These are phyloP conservation scores for Podosphaera fusca DNA, from an alignment of 2,329 filamentous ascomycete genomes.

Conservation along the genomic window DNA sequence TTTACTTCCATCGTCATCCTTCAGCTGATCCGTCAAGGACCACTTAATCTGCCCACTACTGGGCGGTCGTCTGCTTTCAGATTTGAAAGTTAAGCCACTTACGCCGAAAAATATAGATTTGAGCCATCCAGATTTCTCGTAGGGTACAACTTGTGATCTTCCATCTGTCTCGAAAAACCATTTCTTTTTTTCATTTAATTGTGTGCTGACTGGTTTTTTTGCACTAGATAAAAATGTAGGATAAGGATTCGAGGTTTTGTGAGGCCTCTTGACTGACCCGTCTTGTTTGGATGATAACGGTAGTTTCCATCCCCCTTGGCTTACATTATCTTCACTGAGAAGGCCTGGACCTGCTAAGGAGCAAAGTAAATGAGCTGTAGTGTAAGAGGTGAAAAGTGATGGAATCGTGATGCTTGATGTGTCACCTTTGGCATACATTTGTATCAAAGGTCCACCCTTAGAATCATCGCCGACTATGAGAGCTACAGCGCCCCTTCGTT, in stretches of 20 bases:
- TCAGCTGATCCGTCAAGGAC: slow-evolving; percentile 45
- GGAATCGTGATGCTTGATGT: slow-evolving; percentile 90
- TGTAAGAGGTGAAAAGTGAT: slow-evolving; percentile 82
- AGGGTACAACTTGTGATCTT: slow-evolving; percentile 6
- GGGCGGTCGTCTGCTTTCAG: slow-evolving; percentile 39
- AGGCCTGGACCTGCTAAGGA: slow-evolving; percentile 52
- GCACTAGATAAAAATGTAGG: slow-evolving; percentile 14
- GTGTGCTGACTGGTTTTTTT: background rate
- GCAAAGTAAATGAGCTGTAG: slow-evolving; percentile 78
- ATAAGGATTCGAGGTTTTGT: slow-evolving; percentile 11
- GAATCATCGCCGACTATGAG: slow-evolving; percentile 88
- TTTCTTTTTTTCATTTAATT: too few species aligned
- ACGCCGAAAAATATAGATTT: slow-evolving; percentile 20
- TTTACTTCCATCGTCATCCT: slow-evolving; percentile 25
- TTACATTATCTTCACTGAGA: slow-evolving; percentile 19
- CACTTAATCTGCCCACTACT: slow-evolving; percentile 54
- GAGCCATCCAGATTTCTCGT: slow-evolving; percentile 21
- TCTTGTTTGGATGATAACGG: slow-evolving; percentile 27
- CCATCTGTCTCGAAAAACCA: slow-evolving; percentile 7
- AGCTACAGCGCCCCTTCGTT: slow-evolving; percentile 68
- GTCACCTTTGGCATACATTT: slow-evolving; percentile 96
- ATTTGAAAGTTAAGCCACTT: slow-evolving; percentile 13
- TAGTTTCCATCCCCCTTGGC: slow-evolving; percentile 36
- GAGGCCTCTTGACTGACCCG: slow-evolving; percentile 9
- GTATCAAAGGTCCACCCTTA: slow-evolving; percentile 68